Percentiles rank a stretch among this genome's conserved stretches.
phyloP scores from a whole-genome alignment of 2,329 filamentous ascomycete species.

The Sporothrix brunneoviolacea region DNA sequence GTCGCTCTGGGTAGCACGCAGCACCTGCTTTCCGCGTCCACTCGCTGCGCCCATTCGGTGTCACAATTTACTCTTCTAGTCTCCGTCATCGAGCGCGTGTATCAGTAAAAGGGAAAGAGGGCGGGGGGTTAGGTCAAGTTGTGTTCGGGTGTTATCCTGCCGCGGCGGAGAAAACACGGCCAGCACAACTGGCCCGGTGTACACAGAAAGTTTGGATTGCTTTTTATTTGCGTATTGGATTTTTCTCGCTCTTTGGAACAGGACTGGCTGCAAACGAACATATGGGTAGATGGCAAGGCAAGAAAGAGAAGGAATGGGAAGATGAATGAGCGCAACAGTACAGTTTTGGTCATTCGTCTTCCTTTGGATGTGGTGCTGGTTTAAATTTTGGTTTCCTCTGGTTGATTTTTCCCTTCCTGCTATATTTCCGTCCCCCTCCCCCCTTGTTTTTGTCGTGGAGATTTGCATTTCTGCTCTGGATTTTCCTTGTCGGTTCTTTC shows the following conservation, averaged over 20 bases:
- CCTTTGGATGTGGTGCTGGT: no score
- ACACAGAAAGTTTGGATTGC: slow-evolving; percentile 1
- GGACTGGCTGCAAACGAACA: no score
- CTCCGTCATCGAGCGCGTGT: slow-evolving; percentile 8
- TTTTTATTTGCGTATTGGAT: neutral
- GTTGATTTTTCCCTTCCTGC: neutral
- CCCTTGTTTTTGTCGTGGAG: neutral
- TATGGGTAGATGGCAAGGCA: no score
- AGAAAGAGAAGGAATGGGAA: no score
- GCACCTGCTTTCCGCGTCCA: neutral
- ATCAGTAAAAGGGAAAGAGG: slow-evolving; percentile 11
- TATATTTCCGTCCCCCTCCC: neutral
- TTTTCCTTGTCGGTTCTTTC: neutral
- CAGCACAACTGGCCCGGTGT: slow-evolving; percentile 4
- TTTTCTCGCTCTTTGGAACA: no score
- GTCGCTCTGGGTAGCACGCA: no score
- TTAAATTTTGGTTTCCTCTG: neutral
- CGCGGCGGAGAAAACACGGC: slow-evolving; percentile 7
- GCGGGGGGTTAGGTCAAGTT: neutral
- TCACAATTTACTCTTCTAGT: neutral
- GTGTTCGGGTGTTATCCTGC: slow-evolving; percentile 5
- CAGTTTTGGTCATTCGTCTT: no score
- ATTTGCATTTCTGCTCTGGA: neutral
- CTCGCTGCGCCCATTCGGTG: slow-evolving; percentile 3
- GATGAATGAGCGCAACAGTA: no score